Percentiles rank a stretch among this genome's conserved stretches.
phyloP scores from a whole-genome alignment of 257 asterid species.

The Thymus mandschuricus region DNA sequence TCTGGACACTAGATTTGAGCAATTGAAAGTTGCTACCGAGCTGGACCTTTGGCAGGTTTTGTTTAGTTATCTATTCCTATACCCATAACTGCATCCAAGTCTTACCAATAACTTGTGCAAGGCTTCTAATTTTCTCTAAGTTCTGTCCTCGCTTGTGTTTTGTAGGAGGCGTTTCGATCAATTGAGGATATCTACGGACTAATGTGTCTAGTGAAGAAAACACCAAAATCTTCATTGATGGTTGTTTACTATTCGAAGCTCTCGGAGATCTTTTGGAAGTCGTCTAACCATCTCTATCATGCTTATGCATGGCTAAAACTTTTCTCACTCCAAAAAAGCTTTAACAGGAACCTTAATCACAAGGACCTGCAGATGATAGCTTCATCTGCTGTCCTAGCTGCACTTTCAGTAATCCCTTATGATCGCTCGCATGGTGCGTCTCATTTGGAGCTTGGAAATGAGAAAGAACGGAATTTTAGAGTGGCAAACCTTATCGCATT shows the following conservation, averaged over 20 bases:
- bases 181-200: slow-evolving; percentile 85
- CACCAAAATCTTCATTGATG: slow-evolving; percentile 83
- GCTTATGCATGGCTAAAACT: slow-evolving; percentile 99
- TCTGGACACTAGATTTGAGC: slow-evolving; percentile 92
- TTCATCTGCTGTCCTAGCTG: slow-evolving; percentile 66
- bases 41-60: slow-evolving; percentile 95
- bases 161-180: slow-evolving; percentile 94
- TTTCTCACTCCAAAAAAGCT: slow-evolving; percentile 81
- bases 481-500: slow-evolving; percentile 47
- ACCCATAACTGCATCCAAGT: neutral
- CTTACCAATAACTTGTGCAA: neutral
- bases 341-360: slow-evolving; percentile 83
- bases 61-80: slow-evolving; percentile 23
- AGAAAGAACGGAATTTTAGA: slow-evolving; percentile 69
- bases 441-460: slow-evolving; percentile 84
- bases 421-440: slow-evolving; percentile 69
- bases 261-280: slow-evolving; percentile 88
- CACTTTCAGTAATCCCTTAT: slow-evolving; percentile 87
- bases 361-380: slow-evolving; percentile 70
- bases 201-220: slow-evolving; percentile 87
- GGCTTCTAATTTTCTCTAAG: slow-evolving; percentile 1
- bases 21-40: slow-evolving; percentile 90
- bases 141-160: slow-evolving; percentile 4
- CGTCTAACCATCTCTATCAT: slow-evolving; percentile 86
- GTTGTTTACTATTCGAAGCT: slow-evolving; percentile 87